A percentile compares a stretch with the other conserved stretches of the same genome.
Conservation (phyloP, 1,139 yeast species). For the Pichia sp. region DNA sequence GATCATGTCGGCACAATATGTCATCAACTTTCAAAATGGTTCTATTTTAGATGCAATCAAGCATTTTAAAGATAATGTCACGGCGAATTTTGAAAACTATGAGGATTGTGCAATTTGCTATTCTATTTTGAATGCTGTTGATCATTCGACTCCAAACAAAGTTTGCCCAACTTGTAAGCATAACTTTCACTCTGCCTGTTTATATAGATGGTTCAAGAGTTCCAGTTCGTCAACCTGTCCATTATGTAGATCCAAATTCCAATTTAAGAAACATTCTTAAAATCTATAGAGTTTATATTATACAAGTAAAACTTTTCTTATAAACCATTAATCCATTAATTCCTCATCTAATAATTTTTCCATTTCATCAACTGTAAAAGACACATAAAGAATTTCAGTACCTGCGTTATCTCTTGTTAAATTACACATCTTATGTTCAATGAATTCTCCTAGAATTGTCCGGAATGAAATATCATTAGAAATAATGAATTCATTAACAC, state of each 20-base stretch:
- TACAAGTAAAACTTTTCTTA: too few relatives aligned
- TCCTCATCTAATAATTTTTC: slow-evolving; percentile 50
- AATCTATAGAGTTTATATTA: too few relatives aligned
- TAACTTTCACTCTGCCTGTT: slow-evolving; percentile 94
- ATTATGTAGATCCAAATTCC: slow-evolving; percentile 74
- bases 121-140: slow-evolving; percentile 76
- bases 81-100: slow-evolving; percentile 80
- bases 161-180: slow-evolving; percentile 85
- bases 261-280: slow-evolving; percentile 37
- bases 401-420: slow-evolving; percentile 61
- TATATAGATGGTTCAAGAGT: slow-evolving; percentile 95
- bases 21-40: slow-evolving; percentile 67
- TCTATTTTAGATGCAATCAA: slow-evolving; percentile 77
- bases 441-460: slow-evolving; percentile 75
- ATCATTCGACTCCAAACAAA: slow-evolving; percentile 84
- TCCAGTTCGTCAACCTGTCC: slow-evolving; percentile 93
- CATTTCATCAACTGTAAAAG: slow-evolving; percentile 68
- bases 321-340: too few relatives aligned
- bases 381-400: slow-evolving; percentile 63
- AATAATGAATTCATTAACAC: slow-evolving; percentile 77
- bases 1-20: slow-evolving; percentile 83
- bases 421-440: slow-evolving; percentile 86
- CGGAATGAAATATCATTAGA: slow-evolving; percentile 78
- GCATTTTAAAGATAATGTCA: slow-evolving; percentile 71
- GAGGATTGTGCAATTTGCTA: slow-evolving; percentile 98